Percentiles rank a stretch among this genome's conserved stretches.
phyloP scores from a whole-genome alignment of 2,329 filamentous ascomycete species.

The Orbilia javanica region DNA sequence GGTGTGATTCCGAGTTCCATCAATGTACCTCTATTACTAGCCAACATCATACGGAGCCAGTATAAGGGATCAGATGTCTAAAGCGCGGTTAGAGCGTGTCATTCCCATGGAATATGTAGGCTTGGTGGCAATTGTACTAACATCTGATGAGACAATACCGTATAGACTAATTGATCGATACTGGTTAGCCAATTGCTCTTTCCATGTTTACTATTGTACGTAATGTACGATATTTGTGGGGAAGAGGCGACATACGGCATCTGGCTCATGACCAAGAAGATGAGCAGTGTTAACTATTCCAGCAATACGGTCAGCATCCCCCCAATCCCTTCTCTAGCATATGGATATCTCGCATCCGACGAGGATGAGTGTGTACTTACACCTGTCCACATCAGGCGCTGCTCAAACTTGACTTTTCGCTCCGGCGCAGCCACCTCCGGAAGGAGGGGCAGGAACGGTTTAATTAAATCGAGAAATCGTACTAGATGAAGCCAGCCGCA shows the following conservation, averaged over 20 bases:
- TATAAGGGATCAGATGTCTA: constrained; percentile 94
- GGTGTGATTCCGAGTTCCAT: constrained; percentile 98
- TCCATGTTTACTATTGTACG: neutral
- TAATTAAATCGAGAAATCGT: constrained; percentile 99
- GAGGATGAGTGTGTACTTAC: constrained; percentile 65
- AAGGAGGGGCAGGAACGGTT: constrained; percentile 99
- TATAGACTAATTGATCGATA: constrained; percentile 71
- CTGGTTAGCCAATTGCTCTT: constrained; percentile 32
- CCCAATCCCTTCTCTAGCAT: constrained; percentile 20
- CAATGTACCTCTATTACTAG: constrained; percentile 94
- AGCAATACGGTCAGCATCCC: constrained; percentile 56
- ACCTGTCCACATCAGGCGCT: constrained; percentile 95
- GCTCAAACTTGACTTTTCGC: constrained; percentile 99
- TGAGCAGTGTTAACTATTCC: constrained; percentile 82
- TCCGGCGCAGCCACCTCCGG: constrained; percentile 98
- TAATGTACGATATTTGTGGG: neutral
- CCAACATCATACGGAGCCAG: constrained; percentile 99
- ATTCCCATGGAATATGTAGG: constrained; percentile 4
- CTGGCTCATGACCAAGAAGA: constrained; percentile 99
- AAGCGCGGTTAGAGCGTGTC: constrained; percentile 63
- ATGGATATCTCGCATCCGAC: neutral
- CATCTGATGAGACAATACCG: constrained; percentile 96
- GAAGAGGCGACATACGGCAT: constrained; percentile 74
- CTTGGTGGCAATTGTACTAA: constrained; percentile 26
- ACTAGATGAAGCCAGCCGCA: constrained; percentile 70